Conservation (phyloP, 345 rosid species). For the Noccaea caerulescens region DNA sequence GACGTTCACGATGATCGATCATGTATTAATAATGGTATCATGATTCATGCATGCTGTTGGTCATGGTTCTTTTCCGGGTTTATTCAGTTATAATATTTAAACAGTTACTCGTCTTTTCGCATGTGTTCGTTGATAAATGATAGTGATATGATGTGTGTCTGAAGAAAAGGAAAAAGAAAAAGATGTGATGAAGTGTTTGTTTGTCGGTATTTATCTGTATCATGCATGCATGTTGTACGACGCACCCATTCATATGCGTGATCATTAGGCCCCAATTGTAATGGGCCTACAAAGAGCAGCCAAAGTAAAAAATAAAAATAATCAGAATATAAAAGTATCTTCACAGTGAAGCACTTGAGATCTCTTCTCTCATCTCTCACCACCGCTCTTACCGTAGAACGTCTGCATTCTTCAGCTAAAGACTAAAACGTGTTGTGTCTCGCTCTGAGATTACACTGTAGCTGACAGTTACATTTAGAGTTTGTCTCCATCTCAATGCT, state of each 20-base stretch:
- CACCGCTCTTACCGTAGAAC: slow-evolving; percentile 20
- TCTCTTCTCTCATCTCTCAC: neutral
- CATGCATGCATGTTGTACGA: slow-evolving; percentile 14
- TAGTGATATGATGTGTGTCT: neutral
- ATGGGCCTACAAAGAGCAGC: neutral
- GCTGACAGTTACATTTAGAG: slow-evolving; percentile 25
- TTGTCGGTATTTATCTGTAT: neutral
- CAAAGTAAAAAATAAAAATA: neutral
- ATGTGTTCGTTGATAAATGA: neutral
- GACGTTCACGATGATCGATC: slow-evolving; percentile 7
- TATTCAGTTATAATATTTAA: slow-evolving; percentile 6
- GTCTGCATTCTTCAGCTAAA: slow-evolving; percentile 29
- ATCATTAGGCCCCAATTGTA: neutral
- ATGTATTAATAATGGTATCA: slow-evolving; percentile 1
- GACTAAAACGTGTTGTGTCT: slow-evolving; percentile 35
- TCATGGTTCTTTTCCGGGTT: neutral
- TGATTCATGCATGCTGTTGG: neutral
- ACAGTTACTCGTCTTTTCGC: neutral
- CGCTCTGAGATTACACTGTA: slow-evolving; percentile 20
- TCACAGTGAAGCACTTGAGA: slow-evolving; percentile 19
- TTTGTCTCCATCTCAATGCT: slow-evolving; percentile 39
- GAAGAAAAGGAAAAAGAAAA: neutral
- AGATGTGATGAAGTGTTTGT: slow-evolving; percentile 2
- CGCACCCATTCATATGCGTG: slow-evolving; percentile 7
- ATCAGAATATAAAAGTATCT: neutral